Evolutionary conservation across 1,139 yeast genomes (phyloP).

Genomic region (Magnusiomyces sp.): DNA sequence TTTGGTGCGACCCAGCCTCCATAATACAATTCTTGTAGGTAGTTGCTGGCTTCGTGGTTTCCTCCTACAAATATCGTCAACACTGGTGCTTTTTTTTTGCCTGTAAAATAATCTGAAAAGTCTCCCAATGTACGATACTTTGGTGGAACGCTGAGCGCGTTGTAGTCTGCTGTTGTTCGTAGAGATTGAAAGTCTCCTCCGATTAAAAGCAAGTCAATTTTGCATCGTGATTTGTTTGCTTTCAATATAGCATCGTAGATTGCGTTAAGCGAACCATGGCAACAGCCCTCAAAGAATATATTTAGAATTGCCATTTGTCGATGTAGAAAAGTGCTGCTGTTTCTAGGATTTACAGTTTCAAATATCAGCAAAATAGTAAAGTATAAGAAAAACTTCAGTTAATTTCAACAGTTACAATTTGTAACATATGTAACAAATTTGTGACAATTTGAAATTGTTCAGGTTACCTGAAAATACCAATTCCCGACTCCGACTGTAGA

Average conservation of each 20-base stretch:
- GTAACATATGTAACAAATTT: too few species aligned
- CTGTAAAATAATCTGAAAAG: conserved; percentile 64
- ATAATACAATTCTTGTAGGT: conserved; percentile 59
- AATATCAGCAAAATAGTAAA: too few species aligned
- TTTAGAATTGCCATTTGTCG: conserved; percentile 1
- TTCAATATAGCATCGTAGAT: conserved; percentile 42
- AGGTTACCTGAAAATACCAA: too few species aligned
- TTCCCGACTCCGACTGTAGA: too few species aligned
- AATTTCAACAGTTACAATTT: too few species aligned
- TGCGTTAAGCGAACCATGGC: conserved; percentile 71
- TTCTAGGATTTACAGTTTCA: too few species aligned
- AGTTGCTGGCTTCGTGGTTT: conserved; percentile 84
- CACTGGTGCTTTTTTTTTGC: conserved; percentile 56
- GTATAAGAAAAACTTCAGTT: too few species aligned
- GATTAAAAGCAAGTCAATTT: conserved; percentile 57
- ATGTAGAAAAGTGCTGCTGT: too few species aligned
- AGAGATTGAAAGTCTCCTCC: conserved; percentile 86
- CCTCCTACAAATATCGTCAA: conserved; percentile 87
- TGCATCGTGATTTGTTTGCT: background rate
- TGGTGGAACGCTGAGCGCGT: conserved; percentile 53
- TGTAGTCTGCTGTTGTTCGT: conserved; percentile 53
- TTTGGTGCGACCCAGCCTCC: conserved; percentile 97
- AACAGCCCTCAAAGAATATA: conserved; percentile 69
- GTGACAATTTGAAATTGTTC: too few species aligned
- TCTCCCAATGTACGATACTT: conserved; percentile 50